phyloP scores from a whole-genome alignment of 768 basidiomycete genomes.

The Russula compacta region DNA sequence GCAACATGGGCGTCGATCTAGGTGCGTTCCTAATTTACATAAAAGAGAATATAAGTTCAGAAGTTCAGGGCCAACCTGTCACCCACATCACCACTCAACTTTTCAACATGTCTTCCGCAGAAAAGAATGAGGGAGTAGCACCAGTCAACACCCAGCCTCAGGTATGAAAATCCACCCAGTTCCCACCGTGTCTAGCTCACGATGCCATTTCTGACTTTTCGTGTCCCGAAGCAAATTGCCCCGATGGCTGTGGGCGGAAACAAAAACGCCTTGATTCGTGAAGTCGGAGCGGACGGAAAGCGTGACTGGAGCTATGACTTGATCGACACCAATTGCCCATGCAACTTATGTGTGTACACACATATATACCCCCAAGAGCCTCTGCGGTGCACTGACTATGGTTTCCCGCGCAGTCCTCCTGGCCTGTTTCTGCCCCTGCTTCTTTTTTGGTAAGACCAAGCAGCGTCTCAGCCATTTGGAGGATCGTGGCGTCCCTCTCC shows the following conservation, averaged over 20 bases:
- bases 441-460: constrained; percentile 34
- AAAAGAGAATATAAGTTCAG: too few species aligned
- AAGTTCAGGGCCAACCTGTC: too few species aligned
- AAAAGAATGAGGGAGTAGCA: too few species aligned
- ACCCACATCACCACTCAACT: too few species aligned
- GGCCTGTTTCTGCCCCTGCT: constrained; percentile 34
- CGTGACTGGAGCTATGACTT: constrained; percentile 29
- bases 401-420: too few species aligned
- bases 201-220: too few species aligned
- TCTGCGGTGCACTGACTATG: constrained; percentile 26
- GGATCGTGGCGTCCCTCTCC: constrained; percentile 30
- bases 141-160: too few species aligned
- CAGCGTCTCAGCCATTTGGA: constrained; percentile 32
- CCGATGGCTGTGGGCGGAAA: constrained; percentile 6
- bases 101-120: too few species aligned
- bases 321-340: constrained; percentile 17
- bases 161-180: too few species aligned
- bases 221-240: not conserved
- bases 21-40: too few species aligned
- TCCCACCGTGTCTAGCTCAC: too few species aligned
- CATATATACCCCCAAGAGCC: not conserved
- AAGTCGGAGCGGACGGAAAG: constrained; percentile 23
- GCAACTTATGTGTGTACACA: not conserved
- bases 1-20: too few species aligned
- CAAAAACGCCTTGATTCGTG: constrained; percentile 22